Conservation (phyloP, 495 filamentous ascomycete genomes). For the Tuber brumale region DNA sequence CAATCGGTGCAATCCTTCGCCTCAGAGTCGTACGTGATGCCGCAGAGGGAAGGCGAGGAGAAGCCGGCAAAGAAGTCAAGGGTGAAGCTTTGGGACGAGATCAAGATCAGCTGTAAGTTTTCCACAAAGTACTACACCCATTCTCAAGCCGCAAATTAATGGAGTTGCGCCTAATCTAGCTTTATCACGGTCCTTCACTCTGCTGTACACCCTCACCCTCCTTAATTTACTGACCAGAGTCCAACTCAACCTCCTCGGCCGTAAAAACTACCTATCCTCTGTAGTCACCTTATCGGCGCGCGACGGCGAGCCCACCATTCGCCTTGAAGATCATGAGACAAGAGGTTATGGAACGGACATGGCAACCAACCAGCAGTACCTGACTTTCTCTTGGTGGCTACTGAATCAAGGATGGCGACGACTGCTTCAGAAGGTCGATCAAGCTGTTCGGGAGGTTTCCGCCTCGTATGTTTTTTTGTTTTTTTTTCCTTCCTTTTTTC, state of each 20-base stretch:
- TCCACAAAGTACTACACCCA: neutral
- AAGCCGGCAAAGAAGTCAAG: conserved; percentile 66
- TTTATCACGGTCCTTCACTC: conserved; percentile 79
- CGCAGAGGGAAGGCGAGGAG: conserved; percentile 43
- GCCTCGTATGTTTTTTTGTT: conserved; percentile 47
- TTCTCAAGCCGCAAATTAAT: conserved; percentile 20
- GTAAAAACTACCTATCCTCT: conserved; percentile 87
- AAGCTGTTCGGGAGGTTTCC: conserved; percentile 78
- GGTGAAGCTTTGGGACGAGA: conserved; percentile 90
- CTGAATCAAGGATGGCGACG: conserved; percentile 83
- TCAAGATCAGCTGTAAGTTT: conserved; percentile 83
- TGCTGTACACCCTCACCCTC: conserved; percentile 83
- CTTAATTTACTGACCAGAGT: conserved; percentile 88
- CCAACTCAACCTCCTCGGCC: conserved; percentile 93
- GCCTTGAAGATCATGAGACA: conserved; percentile 75
- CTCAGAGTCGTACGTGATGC: conserved; percentile 39
- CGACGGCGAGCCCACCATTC: conserved; percentile 60
- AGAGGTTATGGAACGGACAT: conserved; percentile 83
- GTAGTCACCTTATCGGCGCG: conserved; percentile 79
- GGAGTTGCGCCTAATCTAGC: conserved; percentile 51
- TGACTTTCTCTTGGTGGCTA: conserved; percentile 97
- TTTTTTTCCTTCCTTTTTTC: neutral
- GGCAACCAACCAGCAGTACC: conserved; percentile 85
- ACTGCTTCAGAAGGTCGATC: conserved; percentile 68
- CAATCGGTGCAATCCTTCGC: conserved; percentile 41